Base-by-base conservation (phyloP, 805 yeast genomes). In the Wickerhamiella australiensis region DNA sequence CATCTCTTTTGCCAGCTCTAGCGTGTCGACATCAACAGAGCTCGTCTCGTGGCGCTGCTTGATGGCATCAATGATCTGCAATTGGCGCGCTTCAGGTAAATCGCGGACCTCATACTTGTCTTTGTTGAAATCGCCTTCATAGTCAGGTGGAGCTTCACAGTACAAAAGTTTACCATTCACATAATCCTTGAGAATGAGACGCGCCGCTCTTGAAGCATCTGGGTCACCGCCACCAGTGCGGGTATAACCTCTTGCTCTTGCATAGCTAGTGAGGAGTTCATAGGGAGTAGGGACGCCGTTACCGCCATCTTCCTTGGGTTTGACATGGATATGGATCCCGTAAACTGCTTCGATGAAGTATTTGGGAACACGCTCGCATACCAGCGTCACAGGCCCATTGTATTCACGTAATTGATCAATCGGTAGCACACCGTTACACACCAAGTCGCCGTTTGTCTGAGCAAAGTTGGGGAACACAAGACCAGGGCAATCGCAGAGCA, bases 401-500 rank as follows among this genome's bases (percentile, higher is more conserved):
- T 77, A 79, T 61, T 92, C 99, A 62, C 97, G 77, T 54, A 92
- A 73, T 67, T 92, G 98, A 68, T 92, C 98, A 59, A 92, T 92
- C 18, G 99, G 99, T 51, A 92, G 73, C n/a, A 92, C 95, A 74
- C 99, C 99, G 61, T 87, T 85, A 70, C 96, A 87, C 0, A 92
- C 98, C 60, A 92, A 75, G 60, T 92, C 99, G 58, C 94, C 97
- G 61, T 87, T 88, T 21, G 96, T 85, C 63, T 84, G 85, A 5
- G 97, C 97, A 64, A 92, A 92, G 61, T 90, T 92, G 21, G 99
- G 98, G 72, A 92, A 92, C 15, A 92, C 99, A 54, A 92, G 73
- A 75, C 99, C 99, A 1, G 99, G 99, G 72, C 99, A 92, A 73
- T 92, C 99, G 68, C 97, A 92, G 48, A 92, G 72, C 57, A 87